Evolutionary conservation across 164 flowering plant species (phyloP).

Genomic region (Piper longum): DNA sequence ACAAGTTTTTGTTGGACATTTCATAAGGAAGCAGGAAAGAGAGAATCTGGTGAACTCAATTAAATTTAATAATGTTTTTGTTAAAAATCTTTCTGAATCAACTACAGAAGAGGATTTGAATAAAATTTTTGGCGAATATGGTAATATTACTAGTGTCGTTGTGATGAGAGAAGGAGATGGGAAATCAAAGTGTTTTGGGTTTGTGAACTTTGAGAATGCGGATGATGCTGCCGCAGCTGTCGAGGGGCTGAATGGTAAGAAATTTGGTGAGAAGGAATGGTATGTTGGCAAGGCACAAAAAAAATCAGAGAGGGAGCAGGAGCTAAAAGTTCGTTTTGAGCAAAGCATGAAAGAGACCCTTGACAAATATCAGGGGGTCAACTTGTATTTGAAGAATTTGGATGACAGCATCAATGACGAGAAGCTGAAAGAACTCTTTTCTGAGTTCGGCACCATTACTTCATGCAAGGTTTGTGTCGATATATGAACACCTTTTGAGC

Average conservation of each 20-base stretch:
- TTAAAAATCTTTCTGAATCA: slow-evolving; percentile 52
- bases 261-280: slow-evolving; percentile 64
- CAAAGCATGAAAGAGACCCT: slow-evolving; percentile 50
- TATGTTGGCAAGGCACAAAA: slow-evolving; percentile 83
- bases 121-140: slow-evolving; percentile 50
- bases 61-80: slow-evolving; percentile 56
- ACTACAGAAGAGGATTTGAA: slow-evolving; percentile 48
- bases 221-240: slow-evolving; percentile 71
- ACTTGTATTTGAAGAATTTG: slow-evolving; percentile 66
- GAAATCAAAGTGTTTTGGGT: slow-evolving; percentile 62
- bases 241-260: slow-evolving; percentile 60
- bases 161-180: slow-evolving; percentile 76
- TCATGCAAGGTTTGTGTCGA: slow-evolving; percentile 58
- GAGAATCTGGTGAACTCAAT: slow-evolving; percentile 21
- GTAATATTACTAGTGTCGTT: slow-evolving; percentile 44
- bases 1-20: slow-evolving; percentile 62
- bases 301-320: slow-evolving; percentile 66
- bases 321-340: slow-evolving; percentile 55
- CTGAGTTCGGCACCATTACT: slow-evolving; percentile 59
- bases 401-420: slow-evolving; percentile 69
- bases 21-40: slow-evolving; percentile 61
- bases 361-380: slow-evolving; percentile 56
- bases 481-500: not conserved
- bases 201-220: slow-evolving; percentile 56
- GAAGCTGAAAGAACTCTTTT: slow-evolving; percentile 50